phyloP scores from a whole-genome alignment of 1,284 basidiomycete species.

The Xerocomus amazonicus region DNA sequence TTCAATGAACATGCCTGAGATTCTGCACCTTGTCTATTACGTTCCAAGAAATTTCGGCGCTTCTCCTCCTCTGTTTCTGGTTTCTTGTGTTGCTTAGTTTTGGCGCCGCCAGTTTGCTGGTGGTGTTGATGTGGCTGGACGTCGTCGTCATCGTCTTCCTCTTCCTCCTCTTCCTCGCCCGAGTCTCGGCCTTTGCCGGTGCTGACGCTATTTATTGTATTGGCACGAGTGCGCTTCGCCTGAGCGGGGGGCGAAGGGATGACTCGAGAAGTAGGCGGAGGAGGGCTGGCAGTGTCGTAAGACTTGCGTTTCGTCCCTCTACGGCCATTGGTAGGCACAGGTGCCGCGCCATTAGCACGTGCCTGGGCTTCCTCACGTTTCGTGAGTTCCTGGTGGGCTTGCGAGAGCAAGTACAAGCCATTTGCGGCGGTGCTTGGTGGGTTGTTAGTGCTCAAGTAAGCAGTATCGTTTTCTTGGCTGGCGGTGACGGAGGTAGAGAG shows the following conservation, averaged over 20 bases:
- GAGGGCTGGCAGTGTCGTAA: conserved; percentile 44
- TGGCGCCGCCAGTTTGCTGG: conserved; percentile 25
- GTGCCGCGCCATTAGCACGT: conserved; percentile 37
- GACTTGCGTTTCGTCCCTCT: conserved; percentile 68
- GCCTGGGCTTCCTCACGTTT: conserved; percentile 83
- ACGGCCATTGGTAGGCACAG: conserved; percentile 37
- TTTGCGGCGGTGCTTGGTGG: conserved; percentile 71
- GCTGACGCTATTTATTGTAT: conserved; percentile 31
- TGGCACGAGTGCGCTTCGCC: conserved; percentile 48
- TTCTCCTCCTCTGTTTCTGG: conserved; percentile 96
- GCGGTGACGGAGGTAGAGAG: conserved; percentile 34
- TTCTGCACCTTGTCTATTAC: conserved; percentile 83
- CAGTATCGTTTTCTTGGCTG: conserved; percentile 32
- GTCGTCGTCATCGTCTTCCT: conserved; percentile 49
- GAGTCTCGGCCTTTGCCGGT: conserved; percentile 28
- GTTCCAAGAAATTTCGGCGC: conserved; percentile 88
- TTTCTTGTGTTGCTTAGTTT: conserved; percentile 49
- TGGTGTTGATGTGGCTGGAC: conserved; percentile 25
- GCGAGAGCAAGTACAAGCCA: conserved; percentile 88
- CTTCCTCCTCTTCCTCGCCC: conserved; percentile 47
- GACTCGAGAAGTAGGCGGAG: conserved; percentile 30
- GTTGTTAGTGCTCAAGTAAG: conserved; percentile 46
- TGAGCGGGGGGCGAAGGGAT: conserved; percentile 18
- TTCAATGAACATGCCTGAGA: conserved; percentile 1
- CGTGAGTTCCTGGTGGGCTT: conserved; percentile 94